These are phyloP conservation scores for Penicillium cinerascens DNA, from an alignment of 495 filamentous ascomycete genomes.

Conservation along the genomic window DNA sequence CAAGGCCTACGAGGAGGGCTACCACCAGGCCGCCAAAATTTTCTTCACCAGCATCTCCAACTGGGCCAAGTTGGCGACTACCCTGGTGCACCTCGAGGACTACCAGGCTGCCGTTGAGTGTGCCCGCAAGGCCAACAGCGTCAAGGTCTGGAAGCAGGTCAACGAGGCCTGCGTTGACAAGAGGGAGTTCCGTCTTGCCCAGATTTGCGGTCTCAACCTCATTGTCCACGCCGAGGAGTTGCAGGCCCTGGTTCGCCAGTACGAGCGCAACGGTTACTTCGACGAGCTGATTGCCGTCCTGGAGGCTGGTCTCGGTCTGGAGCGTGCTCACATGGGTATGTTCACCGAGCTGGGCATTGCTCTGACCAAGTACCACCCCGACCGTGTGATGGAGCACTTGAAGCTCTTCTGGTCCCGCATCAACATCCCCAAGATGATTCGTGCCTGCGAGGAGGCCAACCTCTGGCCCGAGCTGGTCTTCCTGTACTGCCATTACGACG, in stretches of 20 bases:
- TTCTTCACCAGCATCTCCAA: slow-evolving; percentile 98
- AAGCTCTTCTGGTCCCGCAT: slow-evolving; percentile 98
- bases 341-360: slow-evolving; percentile 96
- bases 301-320: slow-evolving; percentile 91
- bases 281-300: slow-evolving; percentile 94
- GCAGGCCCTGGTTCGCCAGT: slow-evolving; percentile 88
- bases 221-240: slow-evolving; percentile 98
- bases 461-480: slow-evolving; percentile 98
- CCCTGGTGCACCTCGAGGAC: slow-evolving; percentile 90
- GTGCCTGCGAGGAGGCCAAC: slow-evolving; percentile 90
- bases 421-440: slow-evolving; percentile 98
- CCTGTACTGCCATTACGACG: slow-evolving; percentile 98
- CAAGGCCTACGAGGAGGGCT: slow-evolving; percentile 93
- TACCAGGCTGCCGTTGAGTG: slow-evolving; percentile 99
- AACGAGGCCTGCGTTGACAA: slow-evolving; percentile 95
- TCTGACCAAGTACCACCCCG: slow-evolving; percentile 93
- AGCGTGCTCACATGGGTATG: slow-evolving; percentile 91
- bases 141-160: slow-evolving; percentile 99
- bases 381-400: slow-evolving; percentile 96
- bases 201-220: slow-evolving; percentile 98
- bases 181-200: slow-evolving; percentile 98
- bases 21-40: slow-evolving; percentile 96
- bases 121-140: slow-evolving; percentile 97
- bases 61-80: slow-evolving; percentile 98
- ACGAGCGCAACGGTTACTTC: slow-evolving; percentile 96